These are phyloP conservation scores for Macroventuria anomochaeta DNA, from an alignment of 2,329 filamentous ascomycete species.

Conservation along the genomic window DNA sequence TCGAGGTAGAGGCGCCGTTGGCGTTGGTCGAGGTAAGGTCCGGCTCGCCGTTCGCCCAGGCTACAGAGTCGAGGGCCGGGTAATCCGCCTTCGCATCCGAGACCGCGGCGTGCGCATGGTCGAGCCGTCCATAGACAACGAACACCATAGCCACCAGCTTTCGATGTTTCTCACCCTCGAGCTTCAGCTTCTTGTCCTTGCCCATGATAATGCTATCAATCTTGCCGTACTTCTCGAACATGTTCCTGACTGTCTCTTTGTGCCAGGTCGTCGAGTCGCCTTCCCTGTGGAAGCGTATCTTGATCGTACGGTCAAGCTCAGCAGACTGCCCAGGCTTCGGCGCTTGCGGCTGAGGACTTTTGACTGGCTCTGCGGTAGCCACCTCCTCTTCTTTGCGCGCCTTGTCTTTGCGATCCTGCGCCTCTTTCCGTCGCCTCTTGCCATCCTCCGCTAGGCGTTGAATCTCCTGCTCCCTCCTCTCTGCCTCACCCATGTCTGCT, in stretches of 20 bases:
- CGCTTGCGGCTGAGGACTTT: conserved; percentile 29
- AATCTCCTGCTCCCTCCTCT: conserved; percentile 63
- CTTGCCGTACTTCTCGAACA: conserved; percentile 63
- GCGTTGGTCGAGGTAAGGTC: conserved; percentile 44
- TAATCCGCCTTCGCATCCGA: conserved; percentile 58
- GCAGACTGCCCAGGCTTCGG: conserved; percentile 46
- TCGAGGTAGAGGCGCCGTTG: not conserved
- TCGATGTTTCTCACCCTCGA: conserved; percentile 59
- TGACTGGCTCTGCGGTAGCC: conserved; percentile 46
- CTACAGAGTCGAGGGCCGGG: conserved; percentile 59
- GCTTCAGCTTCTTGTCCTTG: conserved; percentile 61
- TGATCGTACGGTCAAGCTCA: conserved; percentile 65
- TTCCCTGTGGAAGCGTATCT: conserved; percentile 62
- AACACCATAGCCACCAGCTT: conserved; percentile 60
- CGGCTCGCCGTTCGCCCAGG: conserved; percentile 62
- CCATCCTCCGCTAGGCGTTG: conserved; percentile 55
- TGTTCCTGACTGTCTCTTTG: conserved; percentile 53
- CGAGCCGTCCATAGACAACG: conserved; percentile 64
- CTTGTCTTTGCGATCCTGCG: conserved; percentile 59
- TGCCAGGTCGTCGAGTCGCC: conserved; percentile 54
- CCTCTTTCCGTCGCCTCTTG: conserved; percentile 62
- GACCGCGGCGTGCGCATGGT: conserved; percentile 64
- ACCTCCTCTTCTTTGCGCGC: conserved; percentile 61
- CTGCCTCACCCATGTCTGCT: conserved; percentile 57
- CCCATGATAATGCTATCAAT: conserved; percentile 62